Conservation (phyloP, 2,329 filamentous ascomycete species). For the Neonectria neomacrospora region DNA sequence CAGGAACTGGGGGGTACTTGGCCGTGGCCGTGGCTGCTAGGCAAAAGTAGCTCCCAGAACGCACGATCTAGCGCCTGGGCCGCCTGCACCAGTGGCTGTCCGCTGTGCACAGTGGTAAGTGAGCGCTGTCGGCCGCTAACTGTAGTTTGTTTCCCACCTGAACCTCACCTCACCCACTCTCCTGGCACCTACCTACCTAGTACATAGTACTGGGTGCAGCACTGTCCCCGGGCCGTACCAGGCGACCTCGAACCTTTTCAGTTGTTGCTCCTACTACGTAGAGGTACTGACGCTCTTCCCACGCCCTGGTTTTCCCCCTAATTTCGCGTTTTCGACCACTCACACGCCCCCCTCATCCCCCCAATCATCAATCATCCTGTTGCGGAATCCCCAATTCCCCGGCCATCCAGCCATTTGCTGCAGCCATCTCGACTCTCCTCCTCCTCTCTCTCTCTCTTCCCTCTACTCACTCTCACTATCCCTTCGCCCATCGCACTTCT, state of each 20-base stretch:
- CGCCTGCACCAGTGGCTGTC: constrained; percentile 1
- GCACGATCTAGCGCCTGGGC: constrained; percentile 21
- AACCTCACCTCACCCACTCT: constrained; percentile 2
- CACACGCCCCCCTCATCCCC: constrained; percentile 13
- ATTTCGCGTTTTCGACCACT: constrained; percentile 32
- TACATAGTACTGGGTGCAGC: background rate
- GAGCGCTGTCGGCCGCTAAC: constrained; percentile 16
- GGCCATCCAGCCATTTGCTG: constrained; percentile 26
- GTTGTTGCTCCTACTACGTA: background rate
- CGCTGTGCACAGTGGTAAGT: constrained; percentile 5
- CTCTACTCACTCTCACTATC: constrained; percentile 3
- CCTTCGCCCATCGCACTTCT: constrained; percentile 22
- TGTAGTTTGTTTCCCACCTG: background rate
- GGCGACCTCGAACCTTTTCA: background rate
- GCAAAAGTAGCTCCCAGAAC: constrained; percentile 19
- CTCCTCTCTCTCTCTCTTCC: constrained; percentile 12
- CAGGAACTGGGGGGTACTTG: constrained; percentile 10
- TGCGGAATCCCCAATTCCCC: constrained; percentile 37
- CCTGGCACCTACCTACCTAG: background rate
- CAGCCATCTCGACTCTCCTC: constrained; percentile 23
- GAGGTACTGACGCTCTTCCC: constrained; percentile 2
- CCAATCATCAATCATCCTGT: constrained; percentile 32
- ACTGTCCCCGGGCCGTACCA: background rate
- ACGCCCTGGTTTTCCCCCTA: constrained; percentile 20
- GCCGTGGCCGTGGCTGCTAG: constrained; percentile 2